Evolutionary conservation across 352 stramenopile genomes (phyloP).

Genomic region (Pythium periplocum): DNA sequence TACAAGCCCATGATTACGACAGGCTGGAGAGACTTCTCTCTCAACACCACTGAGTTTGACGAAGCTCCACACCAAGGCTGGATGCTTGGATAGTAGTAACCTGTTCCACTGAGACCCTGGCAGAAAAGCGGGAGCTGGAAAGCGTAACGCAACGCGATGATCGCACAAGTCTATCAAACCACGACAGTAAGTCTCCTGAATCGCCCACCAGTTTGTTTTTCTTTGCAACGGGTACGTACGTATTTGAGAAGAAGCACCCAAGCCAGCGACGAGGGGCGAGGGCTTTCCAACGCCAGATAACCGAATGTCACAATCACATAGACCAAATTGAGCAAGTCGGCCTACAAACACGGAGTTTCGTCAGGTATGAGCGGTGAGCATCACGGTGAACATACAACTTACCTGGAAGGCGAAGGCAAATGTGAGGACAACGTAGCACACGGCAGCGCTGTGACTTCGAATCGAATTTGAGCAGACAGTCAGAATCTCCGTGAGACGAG

Average conservation of each 20-base stretch:
- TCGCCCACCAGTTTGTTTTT: neutral
- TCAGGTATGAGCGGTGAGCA: too few relatives aligned
- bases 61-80: constrained; percentile 64
- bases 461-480: constrained; percentile 55
- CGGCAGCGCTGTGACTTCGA: constrained; percentile 54
- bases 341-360: constrained; percentile 20
- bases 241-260: constrained; percentile 83
- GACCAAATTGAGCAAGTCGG: constrained; percentile 76
- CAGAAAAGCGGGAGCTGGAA: constrained; percentile 87
- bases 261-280: constrained; percentile 43
- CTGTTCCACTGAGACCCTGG: constrained; percentile 40
- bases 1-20: constrained; percentile 81
- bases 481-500: constrained; percentile 46
- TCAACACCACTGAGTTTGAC: constrained; percentile 22
- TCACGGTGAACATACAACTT: neutral
- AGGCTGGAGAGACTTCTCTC: constrained; percentile 64
- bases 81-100: constrained; percentile 72
- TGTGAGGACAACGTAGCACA: constrained; percentile 62
- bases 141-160: constrained; percentile 55
- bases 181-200: neutral
- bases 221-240: constrained; percentile 31
- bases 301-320: constrained; percentile 65
- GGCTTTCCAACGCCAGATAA: constrained; percentile 72
- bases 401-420: constrained; percentile 76
- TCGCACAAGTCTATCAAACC: constrained; percentile 32